Evolutionary conservation across 306 rosid genomes (phyloP), one percentile per base, ranked within the genome.

Genomic region (Cicer bijugum): DNA sequence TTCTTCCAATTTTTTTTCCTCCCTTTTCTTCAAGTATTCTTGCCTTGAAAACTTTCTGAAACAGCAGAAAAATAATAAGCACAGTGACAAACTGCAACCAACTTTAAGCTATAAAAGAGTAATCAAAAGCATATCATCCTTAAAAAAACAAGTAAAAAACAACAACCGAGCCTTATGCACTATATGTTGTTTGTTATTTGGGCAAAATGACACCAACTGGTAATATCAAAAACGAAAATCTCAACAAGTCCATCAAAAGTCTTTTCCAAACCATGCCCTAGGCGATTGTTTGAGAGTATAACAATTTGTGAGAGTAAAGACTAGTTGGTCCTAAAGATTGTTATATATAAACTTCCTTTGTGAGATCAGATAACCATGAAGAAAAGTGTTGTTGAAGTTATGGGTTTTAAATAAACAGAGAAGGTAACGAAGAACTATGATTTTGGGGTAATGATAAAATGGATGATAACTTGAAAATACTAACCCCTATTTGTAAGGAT

Each of bases 11-110:
- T 94, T 94, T 88, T 94, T 89, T 75, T 85, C 88, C 87, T 91
- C 93, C 82, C 99, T 89, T 85, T 94, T 94, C 85, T 89, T 94
- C 53, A 91, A 79, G 77, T 94, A 94, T 72, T 91, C 99, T 75
- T 85, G 95, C 79, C 97, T 87, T 76, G 99, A 91, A 80, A 85
- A 82, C 81, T 84, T 83, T 85, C 96, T 94, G 92, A 72, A 84
- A 56, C 79, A 78, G 44, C 55, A 75, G 45, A 72, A 15, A 15
- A 46, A 35, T 28, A 39, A 57, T 17, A 59, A 73, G 73, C 73
- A 56, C 74, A 56, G 71, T 16, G 51, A 68, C 71, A 82, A 69
- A 55, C 16, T 48, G 52, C 77, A 46, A 48, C 66, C 42, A 72
- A 64, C 66, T 57, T 70, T 64, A 71, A 38, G 61, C 52, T 7